Conservation (phyloP, 2,329 filamentous ascomycete species). For the Fusarium nodosum region DNA sequence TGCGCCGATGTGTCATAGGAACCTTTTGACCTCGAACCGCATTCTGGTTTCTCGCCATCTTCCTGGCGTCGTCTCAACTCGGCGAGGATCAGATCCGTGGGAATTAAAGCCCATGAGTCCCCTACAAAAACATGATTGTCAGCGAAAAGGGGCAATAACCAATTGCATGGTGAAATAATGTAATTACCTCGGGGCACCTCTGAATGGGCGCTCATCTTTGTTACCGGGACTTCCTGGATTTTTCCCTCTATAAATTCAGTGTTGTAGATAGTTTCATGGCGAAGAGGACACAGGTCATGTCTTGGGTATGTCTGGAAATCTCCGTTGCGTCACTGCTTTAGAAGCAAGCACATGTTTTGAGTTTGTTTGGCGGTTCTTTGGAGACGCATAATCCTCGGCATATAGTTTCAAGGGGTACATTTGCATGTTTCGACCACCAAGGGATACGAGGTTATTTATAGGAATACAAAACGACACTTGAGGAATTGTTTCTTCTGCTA, state of each 20-base stretch:
- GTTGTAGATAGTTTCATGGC: constrained; percentile 44
- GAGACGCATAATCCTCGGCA: constrained; percentile 50
- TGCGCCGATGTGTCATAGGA: constrained; percentile 76
- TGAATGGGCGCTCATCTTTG: constrained; percentile 38
- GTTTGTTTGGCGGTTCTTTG: constrained; percentile 31
- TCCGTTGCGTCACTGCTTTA: constrained; percentile 47
- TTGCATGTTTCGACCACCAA: constrained; percentile 18
- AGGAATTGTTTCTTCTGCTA: not conserved
- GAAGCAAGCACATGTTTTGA: constrained; percentile 42
- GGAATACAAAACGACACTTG: not conserved
- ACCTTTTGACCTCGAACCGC: constrained; percentile 66
- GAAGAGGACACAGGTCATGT: constrained; percentile 44
- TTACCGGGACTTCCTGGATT: constrained; percentile 24
- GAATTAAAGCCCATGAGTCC: constrained; percentile 62
- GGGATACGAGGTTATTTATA: constrained; percentile 8
- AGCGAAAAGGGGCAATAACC: constrained; percentile 38
- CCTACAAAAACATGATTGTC: constrained; percentile 43
- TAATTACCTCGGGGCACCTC: constrained; percentile 44
- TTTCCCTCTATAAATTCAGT: constrained; percentile 37
- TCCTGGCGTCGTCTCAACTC: constrained; percentile 65
- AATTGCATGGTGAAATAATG: not conserved
- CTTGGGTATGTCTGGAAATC: constrained; percentile 13
- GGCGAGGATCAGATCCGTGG: constrained; percentile 65
- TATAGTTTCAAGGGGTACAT: constrained; percentile 34
- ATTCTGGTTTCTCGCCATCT: constrained; percentile 61